These are phyloP conservation scores for Penicillium waksmanii DNA, from an alignment of 495 filamentous ascomycete genomes.

Conservation along the genomic window DNA sequence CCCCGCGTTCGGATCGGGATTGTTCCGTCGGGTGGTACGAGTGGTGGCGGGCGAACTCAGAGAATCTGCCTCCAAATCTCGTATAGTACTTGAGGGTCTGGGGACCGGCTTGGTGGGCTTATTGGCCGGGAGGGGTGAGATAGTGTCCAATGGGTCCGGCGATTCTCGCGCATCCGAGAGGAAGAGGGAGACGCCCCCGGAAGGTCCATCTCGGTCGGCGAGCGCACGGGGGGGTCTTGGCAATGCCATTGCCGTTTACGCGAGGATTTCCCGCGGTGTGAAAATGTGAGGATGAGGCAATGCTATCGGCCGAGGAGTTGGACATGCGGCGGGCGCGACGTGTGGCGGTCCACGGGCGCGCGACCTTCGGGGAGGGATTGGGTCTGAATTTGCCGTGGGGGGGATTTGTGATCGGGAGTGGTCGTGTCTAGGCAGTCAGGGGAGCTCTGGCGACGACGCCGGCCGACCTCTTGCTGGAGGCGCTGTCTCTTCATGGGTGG, in stretches of 20 bases:
- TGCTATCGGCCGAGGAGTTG: constrained; percentile 24
- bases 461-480: constrained; percentile 23
- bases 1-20: constrained; percentile 13
- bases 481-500: constrained; percentile 39
- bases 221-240: constrained; percentile 19
- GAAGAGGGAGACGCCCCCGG: constrained; percentile 10
- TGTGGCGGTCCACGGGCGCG: constrained; percentile 28
- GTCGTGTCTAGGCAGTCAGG: constrained; percentile 46
- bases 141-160: constrained; percentile 47
- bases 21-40: constrained; percentile 21
- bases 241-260: constrained; percentile 26
- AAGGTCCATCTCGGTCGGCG: constrained; percentile 16
- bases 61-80: constrained; percentile 11
- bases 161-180: constrained; percentile 30
- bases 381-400: constrained; percentile 24
- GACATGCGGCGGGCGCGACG: constrained; percentile 26
- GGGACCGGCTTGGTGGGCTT: background rate
- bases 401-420: constrained; percentile 15
- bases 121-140: constrained; percentile 31
- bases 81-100: background rate
- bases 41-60: constrained; percentile 15
- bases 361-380: constrained; percentile 22
- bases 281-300: constrained; percentile 23
- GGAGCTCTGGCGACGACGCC: constrained; percentile 42
- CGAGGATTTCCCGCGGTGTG: constrained; percentile 22